phyloP scores from a whole-genome alignment of 2,329 filamentous ascomycete genomes.

The Colletotrichum endophyticum region DNA sequence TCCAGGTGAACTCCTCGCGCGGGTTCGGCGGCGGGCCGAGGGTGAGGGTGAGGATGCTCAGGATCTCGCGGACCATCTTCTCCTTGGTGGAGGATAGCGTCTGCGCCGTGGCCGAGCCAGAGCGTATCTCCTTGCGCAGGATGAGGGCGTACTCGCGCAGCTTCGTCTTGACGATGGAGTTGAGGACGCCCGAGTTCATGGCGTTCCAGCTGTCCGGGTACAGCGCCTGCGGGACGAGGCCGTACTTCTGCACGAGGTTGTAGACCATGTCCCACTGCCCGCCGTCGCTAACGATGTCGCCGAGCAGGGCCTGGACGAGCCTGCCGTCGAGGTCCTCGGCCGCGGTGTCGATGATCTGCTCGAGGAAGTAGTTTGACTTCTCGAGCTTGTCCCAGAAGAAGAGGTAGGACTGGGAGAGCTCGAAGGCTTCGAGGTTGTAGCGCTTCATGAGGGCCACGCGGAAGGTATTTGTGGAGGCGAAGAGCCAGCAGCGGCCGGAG shows the following conservation, averaged over 20 bases:
- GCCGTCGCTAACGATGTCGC: constrained; percentile 75
- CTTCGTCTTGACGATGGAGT: constrained; percentile 80
- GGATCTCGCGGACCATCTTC: constrained; percentile 79
- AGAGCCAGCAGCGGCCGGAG: constrained; percentile 89
- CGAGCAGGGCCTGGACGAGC: constrained; percentile 73
- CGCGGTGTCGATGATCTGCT: constrained; percentile 79
- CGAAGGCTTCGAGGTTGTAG: constrained; percentile 77
- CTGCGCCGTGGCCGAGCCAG: constrained; percentile 33
- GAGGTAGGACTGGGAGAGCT: constrained; percentile 86
- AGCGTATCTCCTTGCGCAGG: constrained; percentile 62
- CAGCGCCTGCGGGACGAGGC: constrained; percentile 80
- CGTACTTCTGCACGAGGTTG: constrained; percentile 86
- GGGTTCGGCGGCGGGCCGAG: constrained; percentile 79
- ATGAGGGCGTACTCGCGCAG: constrained; percentile 83
- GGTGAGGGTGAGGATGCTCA: constrained; percentile 80
- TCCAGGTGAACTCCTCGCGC: constrained; percentile 76
- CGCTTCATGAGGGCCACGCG: constrained; percentile 87
- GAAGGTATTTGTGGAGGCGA: constrained; percentile 90
- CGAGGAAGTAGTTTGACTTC: constrained; percentile 88
- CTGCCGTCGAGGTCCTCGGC: constrained; percentile 73
- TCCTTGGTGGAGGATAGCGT: constrained; percentile 63
- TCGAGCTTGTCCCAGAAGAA: constrained; percentile 97
- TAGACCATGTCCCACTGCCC: constrained; percentile 94
- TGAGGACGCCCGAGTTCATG: constrained; percentile 71
- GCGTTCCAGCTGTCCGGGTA: constrained; percentile 87